Conservation (phyloP, 768 basidiomycete genomes). For the Lactarius sanguifluus region DNA sequence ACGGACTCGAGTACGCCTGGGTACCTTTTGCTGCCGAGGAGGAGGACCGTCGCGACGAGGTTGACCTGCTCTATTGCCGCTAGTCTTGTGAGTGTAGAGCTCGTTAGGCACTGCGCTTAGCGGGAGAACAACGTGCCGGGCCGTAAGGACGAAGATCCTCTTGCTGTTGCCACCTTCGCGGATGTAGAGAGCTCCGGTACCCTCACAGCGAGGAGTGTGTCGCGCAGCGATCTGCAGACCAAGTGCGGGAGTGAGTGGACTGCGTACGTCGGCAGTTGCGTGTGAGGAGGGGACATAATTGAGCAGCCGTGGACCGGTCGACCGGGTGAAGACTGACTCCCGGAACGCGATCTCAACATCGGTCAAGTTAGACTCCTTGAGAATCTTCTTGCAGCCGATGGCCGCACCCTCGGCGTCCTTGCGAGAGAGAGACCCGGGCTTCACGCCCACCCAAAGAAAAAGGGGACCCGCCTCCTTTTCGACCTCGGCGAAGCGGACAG, state of each 20-base stretch:
- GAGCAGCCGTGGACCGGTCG: slow-evolving; percentile 36
- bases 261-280: slow-evolving; percentile 28
- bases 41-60: neutral
- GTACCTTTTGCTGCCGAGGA: neutral
- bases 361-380: slow-evolving; percentile 33
- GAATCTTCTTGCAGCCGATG: slow-evolving; percentile 32
- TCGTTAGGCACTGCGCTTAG: slow-evolving; percentile 29
- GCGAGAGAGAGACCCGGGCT: slow-evolving; percentile 31
- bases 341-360: slow-evolving; percentile 39
- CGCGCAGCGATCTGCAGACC: slow-evolving; percentile 39
- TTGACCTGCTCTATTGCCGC: neutral
- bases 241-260: slow-evolving; percentile 40
- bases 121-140: slow-evolving; percentile 40
- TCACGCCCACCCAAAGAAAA: slow-evolving; percentile 38
- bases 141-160: slow-evolving; percentile 36
- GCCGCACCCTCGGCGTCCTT: slow-evolving; percentile 35
- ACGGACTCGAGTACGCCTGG: neutral
- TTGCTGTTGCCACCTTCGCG: slow-evolving; percentile 28
- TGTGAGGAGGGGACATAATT: slow-evolving; percentile 10
- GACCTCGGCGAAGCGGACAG: too few relatives aligned
- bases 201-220: slow-evolving; percentile 35
- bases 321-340: slow-evolving; percentile 32
- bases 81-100: neutral
- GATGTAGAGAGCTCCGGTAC: slow-evolving; percentile 41
- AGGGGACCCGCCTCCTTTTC: slow-evolving; percentile 13